Conservation (phyloP, 2,329 filamentous ascomycete species). For the Aspergillus arachidicola region DNA sequence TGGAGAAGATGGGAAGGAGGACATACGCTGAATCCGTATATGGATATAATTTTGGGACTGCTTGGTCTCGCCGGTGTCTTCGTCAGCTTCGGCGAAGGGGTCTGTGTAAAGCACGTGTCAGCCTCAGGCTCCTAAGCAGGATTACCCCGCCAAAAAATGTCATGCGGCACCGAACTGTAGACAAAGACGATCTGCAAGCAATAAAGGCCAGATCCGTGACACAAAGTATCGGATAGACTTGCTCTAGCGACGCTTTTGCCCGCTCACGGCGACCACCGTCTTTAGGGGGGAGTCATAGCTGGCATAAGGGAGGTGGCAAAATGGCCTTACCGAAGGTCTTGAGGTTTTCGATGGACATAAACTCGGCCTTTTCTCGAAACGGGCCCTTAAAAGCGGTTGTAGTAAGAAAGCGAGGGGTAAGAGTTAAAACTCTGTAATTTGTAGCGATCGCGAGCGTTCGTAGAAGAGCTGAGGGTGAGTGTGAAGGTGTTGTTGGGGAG, state of each 20-base stretch:
- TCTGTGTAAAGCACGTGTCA: conserved; percentile 60
- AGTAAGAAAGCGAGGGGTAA: conserved; percentile 32
- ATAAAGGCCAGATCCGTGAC: not conserved
- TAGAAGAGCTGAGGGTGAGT: conserved; percentile 20
- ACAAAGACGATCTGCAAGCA: not conserved
- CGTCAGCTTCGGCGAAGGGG: conserved; percentile 99
- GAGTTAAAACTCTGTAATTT: conserved; percentile 36
- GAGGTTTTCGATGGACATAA: conserved; percentile 99
- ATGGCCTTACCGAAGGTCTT: conserved; percentile 81
- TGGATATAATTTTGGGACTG: conserved; percentile 98
- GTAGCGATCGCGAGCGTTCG: conserved; percentile 25
- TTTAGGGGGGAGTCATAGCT: not conserved
- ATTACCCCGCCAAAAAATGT: conserved; percentile 40
- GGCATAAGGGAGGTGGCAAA: conserved; percentile 29
- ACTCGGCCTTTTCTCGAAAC: conserved; percentile 71
- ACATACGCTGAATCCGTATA: conserved; percentile 98
- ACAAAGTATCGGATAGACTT: not conserved
- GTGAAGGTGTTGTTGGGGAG: conserved; percentile 28
- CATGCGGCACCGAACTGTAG: conserved; percentile 3
- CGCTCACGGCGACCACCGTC: not conserved
- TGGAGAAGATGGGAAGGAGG: conserved; percentile 2
- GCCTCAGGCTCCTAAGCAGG: conserved; percentile 31
- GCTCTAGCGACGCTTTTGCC: not conserved
- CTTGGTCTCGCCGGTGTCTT: conserved; percentile 94
- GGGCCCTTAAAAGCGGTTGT: conserved; percentile 44